phyloP scores from a whole-genome alignment of 176 grass and related monocot genomes.

The Cenchrus fungigraminus region DNA sequence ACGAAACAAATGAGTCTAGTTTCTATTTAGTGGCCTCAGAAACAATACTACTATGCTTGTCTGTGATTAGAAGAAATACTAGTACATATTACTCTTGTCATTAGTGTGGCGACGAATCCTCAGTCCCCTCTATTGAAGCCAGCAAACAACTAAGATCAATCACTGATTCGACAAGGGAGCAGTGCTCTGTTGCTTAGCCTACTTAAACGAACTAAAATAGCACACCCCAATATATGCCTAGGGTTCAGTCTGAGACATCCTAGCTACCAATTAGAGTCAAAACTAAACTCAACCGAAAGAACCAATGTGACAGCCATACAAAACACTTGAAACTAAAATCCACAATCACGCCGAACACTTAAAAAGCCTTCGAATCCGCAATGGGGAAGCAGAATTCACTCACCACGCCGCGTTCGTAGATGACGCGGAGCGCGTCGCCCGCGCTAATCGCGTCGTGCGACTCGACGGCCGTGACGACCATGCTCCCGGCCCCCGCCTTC shows the following conservation, averaged over 20 bases:
- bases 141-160: not conserved
- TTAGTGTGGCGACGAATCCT: not conserved
- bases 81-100: not conserved
- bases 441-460: conserved; percentile 74
- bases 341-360: conserved; percentile 14
- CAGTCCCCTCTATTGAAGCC: not conserved
- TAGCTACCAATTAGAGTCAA: not conserved
- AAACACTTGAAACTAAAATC: not conserved
- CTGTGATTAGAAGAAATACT: not conserved
- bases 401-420: conserved; percentile 62
- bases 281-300: not conserved
- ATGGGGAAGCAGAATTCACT: conserved; percentile 6
- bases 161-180: not conserved
- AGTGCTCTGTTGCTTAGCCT: not conserved
- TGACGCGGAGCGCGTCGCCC: conserved; percentile 75
- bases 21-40: not conserved
- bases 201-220: conserved; percentile 36
- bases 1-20: not conserved
- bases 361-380: not conserved
- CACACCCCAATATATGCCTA: not conserved
- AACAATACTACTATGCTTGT: not conserved
- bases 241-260: not conserved
- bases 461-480: conserved; percentile 65
- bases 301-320: not conserved
- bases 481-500: conserved; percentile 42